Percentiles rank a stretch among this genome's conserved stretches.
phyloP scores from a whole-genome alignment of 163 green algal species.

The Chlamydomonas reinhardtii region DNA sequence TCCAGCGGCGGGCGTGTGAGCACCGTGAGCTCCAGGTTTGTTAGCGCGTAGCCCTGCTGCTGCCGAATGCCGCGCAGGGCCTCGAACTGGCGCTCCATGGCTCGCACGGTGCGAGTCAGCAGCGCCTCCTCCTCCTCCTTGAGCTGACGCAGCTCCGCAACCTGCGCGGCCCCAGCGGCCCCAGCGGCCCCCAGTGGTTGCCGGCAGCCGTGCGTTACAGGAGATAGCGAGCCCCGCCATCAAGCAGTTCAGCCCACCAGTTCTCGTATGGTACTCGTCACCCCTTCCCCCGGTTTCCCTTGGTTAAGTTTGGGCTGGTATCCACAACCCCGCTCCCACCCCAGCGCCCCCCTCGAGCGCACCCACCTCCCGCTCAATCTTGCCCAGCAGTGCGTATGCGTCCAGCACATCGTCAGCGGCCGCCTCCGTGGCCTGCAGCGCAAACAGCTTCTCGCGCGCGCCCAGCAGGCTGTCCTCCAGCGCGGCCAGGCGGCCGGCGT shows the following conservation, averaged over 20 bases:
- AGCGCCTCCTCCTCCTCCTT: conserved; percentile 71
- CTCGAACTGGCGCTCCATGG: conserved; percentile 52
- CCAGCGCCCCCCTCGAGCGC: too few species aligned
- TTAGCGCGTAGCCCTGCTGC: conserved; percentile 63
- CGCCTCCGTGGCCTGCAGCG: conserved; percentile 35
- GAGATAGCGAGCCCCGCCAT: too few species aligned
- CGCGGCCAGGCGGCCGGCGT: conserved; percentile 66
- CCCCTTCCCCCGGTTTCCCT: too few species aligned
- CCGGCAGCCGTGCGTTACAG: too few species aligned
- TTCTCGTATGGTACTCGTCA: too few species aligned
- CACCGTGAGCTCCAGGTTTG: conserved; percentile 64
- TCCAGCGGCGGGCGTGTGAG: conserved; percentile 57
- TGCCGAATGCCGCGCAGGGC: conserved; percentile 36
- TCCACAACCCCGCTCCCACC: too few species aligned
- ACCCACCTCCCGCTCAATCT: conserved; percentile 57
- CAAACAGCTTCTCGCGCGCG: conserved; percentile 58
- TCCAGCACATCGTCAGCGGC: conserved; percentile 37
- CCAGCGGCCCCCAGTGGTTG: too few species aligned
- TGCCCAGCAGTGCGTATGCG: neutral
- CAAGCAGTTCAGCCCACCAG: too few species aligned
- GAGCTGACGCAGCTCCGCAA: conserved; percentile 73
- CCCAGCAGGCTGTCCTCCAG: conserved; percentile 66
- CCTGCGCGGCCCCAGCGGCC: conserved; percentile 30
- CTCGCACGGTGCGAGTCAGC: conserved; percentile 27
- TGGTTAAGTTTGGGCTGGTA: too few species aligned